Base-by-base conservation (phyloP, 2,329 filamentous ascomycete species). In the Didymella lethalis region DNA sequence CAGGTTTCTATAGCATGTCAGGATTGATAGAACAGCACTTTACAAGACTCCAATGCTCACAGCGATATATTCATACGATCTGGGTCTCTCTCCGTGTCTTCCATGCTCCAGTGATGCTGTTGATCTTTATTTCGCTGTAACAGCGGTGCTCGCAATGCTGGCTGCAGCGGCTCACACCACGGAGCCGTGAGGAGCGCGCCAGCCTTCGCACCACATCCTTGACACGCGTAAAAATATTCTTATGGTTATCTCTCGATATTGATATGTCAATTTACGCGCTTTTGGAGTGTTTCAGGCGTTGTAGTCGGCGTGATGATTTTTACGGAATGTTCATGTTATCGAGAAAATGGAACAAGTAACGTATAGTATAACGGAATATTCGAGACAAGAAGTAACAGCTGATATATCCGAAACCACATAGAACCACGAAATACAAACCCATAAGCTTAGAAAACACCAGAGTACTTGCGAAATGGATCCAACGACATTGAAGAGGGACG, bases 221-320 rank as follows among this genome's bases (percentile, higher is more conserved):
- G 0, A 14, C 8, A 16, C 20, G 46, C 29, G 50, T 54, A 18
- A 38, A 43, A 29, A 18, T 8, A 4, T 0, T 28, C 0, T 10
- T 18, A 1, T 6, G 8, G 3, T 3, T 2, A 23, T 16, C n/a
- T 28, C 2, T 18, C 4, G 1, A 1, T 7, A 4, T 2, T 7
- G 4, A 25, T 18, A 25, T 31, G 14, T 18, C 1, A 8, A 12
- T 23, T 38, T 14, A 49, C 32, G n/a, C 28, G 40, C 29, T 50
- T 51, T 47, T 31, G 26, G 2, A 0, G 4, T 1, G 0, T 7
- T 43, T 34, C 4, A 29, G 5, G 11, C 23, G 40, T 43, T 28
- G 32, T 51, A 40, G 50, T 47, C 11, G 50, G 6, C 3, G 46
- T 50, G 12, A 16, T 51, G 41, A 47, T 47, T 59, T 59, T 59